Base-by-base conservation (phyloP, 1,284 basidiomycete species). In the Cutaneotrichosporon sp. region DNA sequence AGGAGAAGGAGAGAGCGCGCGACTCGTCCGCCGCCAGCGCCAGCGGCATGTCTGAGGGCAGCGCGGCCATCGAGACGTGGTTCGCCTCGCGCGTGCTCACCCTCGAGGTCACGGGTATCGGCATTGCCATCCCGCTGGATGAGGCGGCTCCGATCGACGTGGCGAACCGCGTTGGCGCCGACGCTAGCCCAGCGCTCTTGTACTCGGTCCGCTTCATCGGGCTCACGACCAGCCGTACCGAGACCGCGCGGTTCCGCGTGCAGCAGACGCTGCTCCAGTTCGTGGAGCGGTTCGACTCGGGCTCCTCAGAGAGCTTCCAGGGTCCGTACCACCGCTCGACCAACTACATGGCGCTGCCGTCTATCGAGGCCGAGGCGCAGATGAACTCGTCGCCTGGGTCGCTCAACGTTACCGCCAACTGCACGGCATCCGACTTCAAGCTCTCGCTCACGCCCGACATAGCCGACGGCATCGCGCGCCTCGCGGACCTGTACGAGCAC, bases 361-460 rank as follows among this genome's bases (percentile, higher is more conserved):
- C 90, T 72, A 90, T 92, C 4, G 84, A 88, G 59, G 89, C 91
- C 86, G 86, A 85, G 59, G 90, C 89, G 0, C 86, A 89, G 51
- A 81, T 87, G 52, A 85, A 87, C 1, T 84, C 86, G 9, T 82
- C 82, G 5, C 80, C 82, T 1, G 77, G 82, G 3, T 82, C 82
- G 14, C 85, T 87, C 63, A 84, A 85, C 56, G 77, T 92, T 31
- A 86, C 84, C 74, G 82, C 92, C 52, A 82, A 83, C 55, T 90
- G 90, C 4, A 85, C 85, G 53, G 90, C 95, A 62, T 91, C 87
- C 66, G 93, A 93, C 27, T 95, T 95, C 76, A 84, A 91, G 57
- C 82, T 95, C 36, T 88, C 92, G 65, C 82, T 97, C 18, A 91
- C 94, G 69, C 89, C 92, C 0, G 85, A 85, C 27, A 88, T 95